These are phyloP conservation scores for Fusarium citri DNA, from an alignment of 2,329 filamentous ascomycete species.

Conservation along the genomic window DNA sequence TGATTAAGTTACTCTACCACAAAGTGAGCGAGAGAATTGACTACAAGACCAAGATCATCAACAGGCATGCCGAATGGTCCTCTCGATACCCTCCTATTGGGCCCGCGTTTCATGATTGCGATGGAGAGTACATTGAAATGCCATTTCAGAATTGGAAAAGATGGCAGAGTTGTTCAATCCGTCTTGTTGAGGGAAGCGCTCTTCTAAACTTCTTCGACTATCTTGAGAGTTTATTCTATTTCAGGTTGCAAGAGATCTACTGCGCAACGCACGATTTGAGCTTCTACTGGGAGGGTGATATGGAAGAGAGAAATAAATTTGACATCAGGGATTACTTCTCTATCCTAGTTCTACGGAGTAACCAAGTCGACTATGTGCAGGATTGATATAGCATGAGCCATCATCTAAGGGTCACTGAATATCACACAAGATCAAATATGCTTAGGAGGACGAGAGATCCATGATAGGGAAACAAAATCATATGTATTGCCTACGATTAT, in stretches of 20 bases:
- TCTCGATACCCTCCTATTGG: too few relatives aligned
- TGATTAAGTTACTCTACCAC: not conserved
- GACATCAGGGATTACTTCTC: not conserved
- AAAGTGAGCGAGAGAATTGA: fast-evolving
- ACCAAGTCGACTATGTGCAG: not conserved
- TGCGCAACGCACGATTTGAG: too few relatives aligned
- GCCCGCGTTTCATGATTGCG: not conserved
- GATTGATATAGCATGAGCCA: not conserved
- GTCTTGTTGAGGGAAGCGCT: not conserved
- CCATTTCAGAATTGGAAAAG: not conserved
- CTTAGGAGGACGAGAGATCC: not conserved
- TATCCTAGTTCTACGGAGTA: not conserved
- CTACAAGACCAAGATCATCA: not conserved
- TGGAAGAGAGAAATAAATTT: not conserved
- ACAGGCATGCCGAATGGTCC: not conserved
- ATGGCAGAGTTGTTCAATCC: too few relatives aligned
- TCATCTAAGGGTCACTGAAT: not conserved
- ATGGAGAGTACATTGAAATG: not conserved
- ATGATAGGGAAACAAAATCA: not conserved
- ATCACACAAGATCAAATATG: not conserved
- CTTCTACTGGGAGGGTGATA: not conserved
- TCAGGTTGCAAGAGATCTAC: fast-evolving
- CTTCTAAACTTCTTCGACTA: not conserved
- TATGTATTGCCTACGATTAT: not conserved
- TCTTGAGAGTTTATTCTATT: not conserved